These are phyloP conservation scores for Candolleomyces eurysporus DNA, from an alignment of 768 basidiomycete species.

Conservation along the genomic window DNA sequence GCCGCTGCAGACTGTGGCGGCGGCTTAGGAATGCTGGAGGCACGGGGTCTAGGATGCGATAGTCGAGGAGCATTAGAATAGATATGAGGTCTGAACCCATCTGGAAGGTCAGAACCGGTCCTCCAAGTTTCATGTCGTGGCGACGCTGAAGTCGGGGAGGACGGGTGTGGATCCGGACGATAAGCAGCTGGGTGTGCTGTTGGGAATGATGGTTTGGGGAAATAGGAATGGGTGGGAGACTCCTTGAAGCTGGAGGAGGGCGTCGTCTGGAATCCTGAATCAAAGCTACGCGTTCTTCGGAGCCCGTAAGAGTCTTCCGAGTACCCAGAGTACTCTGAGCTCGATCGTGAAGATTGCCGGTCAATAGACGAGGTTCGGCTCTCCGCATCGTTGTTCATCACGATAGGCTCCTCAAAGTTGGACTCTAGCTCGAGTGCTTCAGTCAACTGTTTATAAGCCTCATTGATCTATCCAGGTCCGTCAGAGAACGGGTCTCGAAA, in stretches of 20 bases:
- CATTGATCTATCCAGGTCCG: constrained; percentile 39
- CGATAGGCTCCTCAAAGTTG: constrained; percentile 8
- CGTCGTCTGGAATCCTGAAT: constrained; percentile 6
- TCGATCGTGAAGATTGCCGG: constrained; percentile 3
- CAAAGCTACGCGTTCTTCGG: background rate
- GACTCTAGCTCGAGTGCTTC: constrained; percentile 19
- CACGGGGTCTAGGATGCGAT: constrained; percentile 1
- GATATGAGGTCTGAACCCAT: constrained; percentile 4
- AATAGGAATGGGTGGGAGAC: constrained; percentile 5
- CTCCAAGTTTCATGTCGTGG: constrained; percentile 9
- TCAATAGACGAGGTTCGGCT: background rate
- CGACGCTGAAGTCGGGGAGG: constrained; percentile 3
- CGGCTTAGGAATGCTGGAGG: constrained; percentile 2
- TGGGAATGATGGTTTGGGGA: background rate
- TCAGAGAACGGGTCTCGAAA: background rate
- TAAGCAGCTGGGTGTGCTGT: background rate
- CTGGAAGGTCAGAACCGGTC: constrained; percentile 10
- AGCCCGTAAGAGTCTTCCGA: constrained; percentile 4
- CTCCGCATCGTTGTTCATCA: constrained; percentile 1
- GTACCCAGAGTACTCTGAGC: background rate
- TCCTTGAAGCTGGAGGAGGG: constrained; percentile 13
- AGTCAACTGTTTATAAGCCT: constrained; percentile 55
- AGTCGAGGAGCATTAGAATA: constrained; percentile 5
- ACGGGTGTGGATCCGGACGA: constrained; percentile 4
- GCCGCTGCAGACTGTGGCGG: constrained; percentile 3